Evolutionary conservation across 768 basidiomycete genomes (phyloP).

Genomic region (Amanita rubescens): DNA sequence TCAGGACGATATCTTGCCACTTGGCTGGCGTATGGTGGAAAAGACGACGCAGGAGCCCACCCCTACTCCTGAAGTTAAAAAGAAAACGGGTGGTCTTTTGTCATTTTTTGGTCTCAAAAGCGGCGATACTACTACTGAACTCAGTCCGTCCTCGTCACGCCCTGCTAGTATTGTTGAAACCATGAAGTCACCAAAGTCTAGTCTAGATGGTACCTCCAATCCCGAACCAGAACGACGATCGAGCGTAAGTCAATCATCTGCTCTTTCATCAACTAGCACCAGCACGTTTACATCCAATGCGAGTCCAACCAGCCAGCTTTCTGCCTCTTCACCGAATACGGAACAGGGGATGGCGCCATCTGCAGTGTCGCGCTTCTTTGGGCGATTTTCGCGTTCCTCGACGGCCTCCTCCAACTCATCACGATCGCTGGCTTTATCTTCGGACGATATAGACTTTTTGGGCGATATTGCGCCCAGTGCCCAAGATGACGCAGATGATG

Average conservation of each 20-base stretch:
- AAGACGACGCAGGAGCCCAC: conserved; percentile 35
- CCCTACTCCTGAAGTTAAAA: conserved; percentile 33
- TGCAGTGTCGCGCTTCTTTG: conserved; percentile 78
- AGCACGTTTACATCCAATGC: not conserved
- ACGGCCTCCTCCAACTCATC: conserved; percentile 28
- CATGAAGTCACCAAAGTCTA: conserved; percentile 12
- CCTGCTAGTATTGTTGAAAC: conserved; percentile 7
- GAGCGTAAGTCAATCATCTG: not conserved
- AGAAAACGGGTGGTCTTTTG: conserved; percentile 51
- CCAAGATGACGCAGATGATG: conserved; percentile 31
- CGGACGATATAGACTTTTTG: conserved; percentile 78
- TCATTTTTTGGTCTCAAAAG: conserved; percentile 60
- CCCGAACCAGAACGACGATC: conserved; percentile 9
- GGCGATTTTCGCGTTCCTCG: conserved; percentile 54
- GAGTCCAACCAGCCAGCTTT: not conserved
- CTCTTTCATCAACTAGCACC: not conserved
- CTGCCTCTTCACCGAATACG: conserved; percentile 6
- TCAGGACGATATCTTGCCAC: conserved; percentile 52
- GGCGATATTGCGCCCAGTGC: conserved; percentile 59
- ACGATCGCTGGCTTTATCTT: conserved; percentile 62
- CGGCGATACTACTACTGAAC: conserved; percentile 13
- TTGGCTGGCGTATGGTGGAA: conserved; percentile 68
- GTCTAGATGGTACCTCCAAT: conserved; percentile 9
- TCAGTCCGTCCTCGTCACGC: conserved; percentile 8
- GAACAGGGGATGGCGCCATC: conserved; percentile 33